These are phyloP conservation scores for Phytophthora kernoviae DNA, from an alignment of 352 stramenopile species.

Conservation along the genomic window DNA sequence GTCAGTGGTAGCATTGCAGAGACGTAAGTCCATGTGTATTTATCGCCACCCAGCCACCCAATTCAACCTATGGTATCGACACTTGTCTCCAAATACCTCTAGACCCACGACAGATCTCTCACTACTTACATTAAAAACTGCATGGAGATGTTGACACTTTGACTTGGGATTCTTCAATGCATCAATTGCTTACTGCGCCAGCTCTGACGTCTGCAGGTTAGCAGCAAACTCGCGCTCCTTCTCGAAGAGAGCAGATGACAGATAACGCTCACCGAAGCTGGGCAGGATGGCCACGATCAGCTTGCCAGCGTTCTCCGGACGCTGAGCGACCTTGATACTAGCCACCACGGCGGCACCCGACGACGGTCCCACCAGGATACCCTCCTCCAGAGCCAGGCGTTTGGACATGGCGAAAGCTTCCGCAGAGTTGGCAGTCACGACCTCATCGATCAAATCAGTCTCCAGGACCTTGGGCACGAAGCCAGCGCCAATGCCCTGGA, in stretches of 20 bases:
- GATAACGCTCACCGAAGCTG: slow-evolving; percentile 90
- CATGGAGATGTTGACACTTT: neutral
- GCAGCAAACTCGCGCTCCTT: slow-evolving; percentile 76
- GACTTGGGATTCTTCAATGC: slow-evolving; percentile 1
- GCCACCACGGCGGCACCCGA: slow-evolving; percentile 87
- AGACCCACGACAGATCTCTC: neutral
- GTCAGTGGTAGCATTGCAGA: neutral
- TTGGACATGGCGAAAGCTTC: slow-evolving; percentile 89
- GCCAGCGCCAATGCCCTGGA: slow-evolving; percentile 85
- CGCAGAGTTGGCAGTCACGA: slow-evolving; percentile 81
- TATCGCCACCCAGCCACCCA: neutral
- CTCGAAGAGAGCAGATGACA: slow-evolving; percentile 84
- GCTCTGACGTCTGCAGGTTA: slow-evolving; percentile 58
- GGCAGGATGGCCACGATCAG: slow-evolving; percentile 91
- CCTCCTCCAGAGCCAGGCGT: slow-evolving; percentile 83
- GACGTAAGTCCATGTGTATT: neutral
- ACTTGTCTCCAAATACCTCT: neutral
- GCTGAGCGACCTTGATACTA: slow-evolving; percentile 79
- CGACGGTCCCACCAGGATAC: slow-evolving; percentile 87
- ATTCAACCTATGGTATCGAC: neutral
- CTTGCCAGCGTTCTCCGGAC: slow-evolving; percentile 86
- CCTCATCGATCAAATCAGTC: slow-evolving; percentile 88
- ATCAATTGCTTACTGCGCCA: slow-evolving; percentile 31
- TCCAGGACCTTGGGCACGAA: slow-evolving; percentile 85
- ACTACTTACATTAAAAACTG: slow-evolving; percentile 4